Base-by-base conservation (phyloP, 495 filamentous ascomycete species). In the Penicillium coffeae region DNA sequence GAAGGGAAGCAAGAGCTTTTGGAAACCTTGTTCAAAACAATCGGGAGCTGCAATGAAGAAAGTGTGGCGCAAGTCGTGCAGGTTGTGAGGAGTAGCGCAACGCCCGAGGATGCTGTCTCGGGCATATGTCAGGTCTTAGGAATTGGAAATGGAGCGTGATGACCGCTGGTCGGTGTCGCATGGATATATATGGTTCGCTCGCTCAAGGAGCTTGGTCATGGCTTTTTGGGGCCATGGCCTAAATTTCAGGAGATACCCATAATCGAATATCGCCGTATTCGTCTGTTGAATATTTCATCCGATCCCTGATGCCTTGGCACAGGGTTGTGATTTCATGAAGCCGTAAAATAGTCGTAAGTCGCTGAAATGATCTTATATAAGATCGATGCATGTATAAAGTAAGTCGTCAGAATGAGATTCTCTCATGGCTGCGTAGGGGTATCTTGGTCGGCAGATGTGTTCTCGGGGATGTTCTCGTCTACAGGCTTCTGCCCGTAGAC, bases 401-500 rank as follows among this genome's bases (percentile, higher is more conserved):
- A n/a, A n/a, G n/a, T n/a, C n/a, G n/a, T n/a, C n/a, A n/a, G n/a
- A n/a, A n/a, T n/a, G n/a, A n/a, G n/a, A n/a, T n/a, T n/a, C n/a
- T n/a, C n/a, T n/a, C n/a, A n/a, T n/a, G n/a, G n/a, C n/a, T n/a
- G n/a, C n/a, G n/a, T n/a, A n/a, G n/a, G n/a, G n/a, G n/a, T n/a
- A n/a, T n/a, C n/a, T n/a, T n/a, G n/a, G n/a, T n/a, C n/a, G n/a
- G n/a, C n/a, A n/a, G n/a, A n/a, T n/a, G n/a, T n/a, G n/a, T n/a
- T n/a, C n/a, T n/a, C n/a, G n/a, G n/a, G n/a, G n/a, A n/a, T n/a
- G n/a, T n/a, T n/a, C n/a, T n/a, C n/a, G n/a, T n/a, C n/a, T n/a
- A n/a, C n/a, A n/a, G n/a, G 71, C 45, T 55, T 52, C 51, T 70
- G 66, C 16, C 66, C 71, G 42, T 71, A 74, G 10, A 74, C 58